Conservation (phyloP, 1,284 basidiomycete genomes). For the Apiotrichum montevideense region DNA sequence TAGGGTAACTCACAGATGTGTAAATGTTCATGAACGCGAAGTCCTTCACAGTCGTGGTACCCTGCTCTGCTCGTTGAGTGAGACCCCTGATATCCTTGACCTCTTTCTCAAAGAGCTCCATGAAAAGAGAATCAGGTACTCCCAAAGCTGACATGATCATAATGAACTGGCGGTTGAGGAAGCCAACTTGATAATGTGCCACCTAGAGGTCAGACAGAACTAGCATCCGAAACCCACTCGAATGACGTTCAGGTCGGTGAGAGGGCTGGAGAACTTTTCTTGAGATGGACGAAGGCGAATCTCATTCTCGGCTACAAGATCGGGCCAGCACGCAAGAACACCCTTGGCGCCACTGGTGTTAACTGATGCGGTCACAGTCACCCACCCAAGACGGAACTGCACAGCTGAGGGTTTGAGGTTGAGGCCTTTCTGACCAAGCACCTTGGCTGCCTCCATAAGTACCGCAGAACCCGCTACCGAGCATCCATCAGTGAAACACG, state of each 20-base stretch:
- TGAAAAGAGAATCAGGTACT: slow-evolving; percentile 33
- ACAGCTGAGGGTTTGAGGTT: slow-evolving; percentile 39
- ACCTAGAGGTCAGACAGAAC: slow-evolving; percentile 21
- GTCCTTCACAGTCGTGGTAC: slow-evolving; percentile 22
- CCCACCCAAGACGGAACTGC: slow-evolving; percentile 44
- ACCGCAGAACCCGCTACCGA: slow-evolving; percentile 37
- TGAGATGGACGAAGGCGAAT: slow-evolving; percentile 38
- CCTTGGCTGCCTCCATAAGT: slow-evolving; percentile 33
- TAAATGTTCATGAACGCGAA: slow-evolving; percentile 18
- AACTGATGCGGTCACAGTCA: slow-evolving; percentile 1
- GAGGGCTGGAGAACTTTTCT: slow-evolving; percentile 40
- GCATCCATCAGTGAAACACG: slow-evolving; percentile 45
- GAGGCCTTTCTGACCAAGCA: slow-evolving; percentile 27
- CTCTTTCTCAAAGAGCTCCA: slow-evolving; percentile 33
- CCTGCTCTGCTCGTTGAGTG: slow-evolving; percentile 20
- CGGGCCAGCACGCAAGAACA: slow-evolving; percentile 41
- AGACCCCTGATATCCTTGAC: slow-evolving; percentile 34
- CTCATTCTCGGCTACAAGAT: slow-evolving; percentile 23
- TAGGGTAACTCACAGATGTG: slow-evolving; percentile 20
- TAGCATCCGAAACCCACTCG: slow-evolving; percentile 21
- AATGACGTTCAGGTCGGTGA: slow-evolving; percentile 38
- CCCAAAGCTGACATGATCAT: slow-evolving; percentile 44
- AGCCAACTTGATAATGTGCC: slow-evolving; percentile 43
- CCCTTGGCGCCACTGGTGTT: slow-evolving; percentile 43
- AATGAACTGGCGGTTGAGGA: slow-evolving; percentile 47